These are phyloP conservation scores for Diutina pseudorugosa DNA, from an alignment of 1,139 yeast species.

Conservation along the genomic window DNA sequence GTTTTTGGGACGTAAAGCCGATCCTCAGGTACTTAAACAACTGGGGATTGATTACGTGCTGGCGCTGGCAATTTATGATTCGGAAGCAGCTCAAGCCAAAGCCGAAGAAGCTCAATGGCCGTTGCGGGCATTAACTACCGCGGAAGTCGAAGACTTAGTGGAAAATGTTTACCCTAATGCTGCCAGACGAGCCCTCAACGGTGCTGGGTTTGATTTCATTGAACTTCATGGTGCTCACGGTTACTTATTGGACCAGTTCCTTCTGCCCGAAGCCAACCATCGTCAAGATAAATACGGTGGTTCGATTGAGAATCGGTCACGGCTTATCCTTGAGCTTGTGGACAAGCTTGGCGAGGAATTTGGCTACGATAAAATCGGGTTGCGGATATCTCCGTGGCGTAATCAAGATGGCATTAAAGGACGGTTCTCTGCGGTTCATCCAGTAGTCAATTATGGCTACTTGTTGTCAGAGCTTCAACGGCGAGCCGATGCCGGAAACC, in stretches of 20 bases:
- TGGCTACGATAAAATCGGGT: constrained; percentile 66
- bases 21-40: not conserved
- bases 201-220: constrained; percentile 19
- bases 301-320: constrained; percentile 20
- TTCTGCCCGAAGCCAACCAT: constrained; percentile 19
- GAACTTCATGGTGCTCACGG: constrained; percentile 24
- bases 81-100: constrained; percentile 12
- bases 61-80: constrained; percentile 4
- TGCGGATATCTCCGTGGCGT: constrained; percentile 54
- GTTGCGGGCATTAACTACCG: constrained; percentile 27
- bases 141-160: constrained; percentile 24
- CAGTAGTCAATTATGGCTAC: not conserved
- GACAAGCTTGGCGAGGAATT: constrained; percentile 57
- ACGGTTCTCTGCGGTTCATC: not conserved
- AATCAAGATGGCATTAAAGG: constrained; percentile 18
- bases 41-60: not conserved
- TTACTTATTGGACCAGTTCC: constrained; percentile 20
- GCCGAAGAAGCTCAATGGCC: constrained; percentile 16
- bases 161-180: constrained; percentile 15
- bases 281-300: constrained; percentile 33
- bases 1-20: constrained; percentile 10
- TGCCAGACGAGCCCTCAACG: constrained; percentile 17
- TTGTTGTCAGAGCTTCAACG: not conserved
- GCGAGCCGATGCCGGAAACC: constrained; percentile 14
- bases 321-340: constrained; percentile 50